Evolutionary conservation across 179 eudicot species (phyloP), one percentile per base, ranked within the genome.

Genomic region (Beta lomatogona): DNA sequence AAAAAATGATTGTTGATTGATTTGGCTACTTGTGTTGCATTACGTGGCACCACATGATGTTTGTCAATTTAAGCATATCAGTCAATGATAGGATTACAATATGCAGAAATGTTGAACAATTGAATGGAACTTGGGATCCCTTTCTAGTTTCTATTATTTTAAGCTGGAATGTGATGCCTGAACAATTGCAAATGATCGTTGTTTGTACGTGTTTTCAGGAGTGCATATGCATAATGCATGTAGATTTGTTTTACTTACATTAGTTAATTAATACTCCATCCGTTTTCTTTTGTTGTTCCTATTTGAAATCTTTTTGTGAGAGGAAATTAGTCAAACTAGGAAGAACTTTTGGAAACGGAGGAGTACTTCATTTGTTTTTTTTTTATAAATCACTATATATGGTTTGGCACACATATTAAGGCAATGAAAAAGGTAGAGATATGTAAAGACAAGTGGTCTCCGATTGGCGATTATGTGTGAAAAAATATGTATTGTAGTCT

Each of bases 21-120:
- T 68, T 77, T 77, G 60, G 67, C 59, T 77, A 4, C 21, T 81
- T 75, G 59, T 57, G 44, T 67, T 68, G n/a, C 19, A 28, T 58
- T 54, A 79, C 84, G 73, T 81, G 84, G 86, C 71, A 81, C 76
- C 86, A 81, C 79, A 81, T 84, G 86, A 66, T 77, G 22, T 81
- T 77, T 73, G 77, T 70, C 73, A 79, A 63, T 45, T 7, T 46
- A 16, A 74, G 77, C 53, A 31, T 45, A 52, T 13, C 31, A 44
- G 60, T 71, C 77, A 48, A 61, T 48, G 3, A 77, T 77, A 48
- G 9, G 53, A 15, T 44, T 76, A 76, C 50, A 44, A 61, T 76
- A 76, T 50, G 36, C 46, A 9, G 53, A 57, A 58, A 55, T 76
- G 60, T 77, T 70, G 72, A 52, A 71, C 58, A 19, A 57, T 53